phyloP scores from a whole-genome alignment of 768 basidiomycete species.

The Podaxis mareebaensis region DNA sequence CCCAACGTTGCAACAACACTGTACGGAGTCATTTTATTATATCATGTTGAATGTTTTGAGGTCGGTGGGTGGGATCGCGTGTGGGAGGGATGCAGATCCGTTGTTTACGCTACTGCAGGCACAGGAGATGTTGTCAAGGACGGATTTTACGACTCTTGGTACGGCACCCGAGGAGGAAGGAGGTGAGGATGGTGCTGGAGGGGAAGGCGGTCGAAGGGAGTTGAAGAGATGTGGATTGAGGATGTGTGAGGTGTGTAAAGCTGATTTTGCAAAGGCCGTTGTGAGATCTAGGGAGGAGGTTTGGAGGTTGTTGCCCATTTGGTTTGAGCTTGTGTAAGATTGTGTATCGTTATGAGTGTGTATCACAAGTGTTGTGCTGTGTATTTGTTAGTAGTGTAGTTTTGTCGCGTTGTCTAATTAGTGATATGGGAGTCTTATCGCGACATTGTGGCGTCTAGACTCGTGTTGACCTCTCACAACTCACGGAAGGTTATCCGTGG shows the following conservation, averaged over 20 bases:
- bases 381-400: background rate
- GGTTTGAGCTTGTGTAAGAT: slow-evolving; percentile 52
- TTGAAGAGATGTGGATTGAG: slow-evolving; percentile 31
- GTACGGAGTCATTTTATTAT: slow-evolving; percentile 73
- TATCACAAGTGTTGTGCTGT: background rate
- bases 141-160: slow-evolving; percentile 69
- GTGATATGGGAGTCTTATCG: background rate
- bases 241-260: slow-evolving; percentile 32
- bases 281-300: slow-evolving; percentile 56
- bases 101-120: slow-evolving; percentile 69
- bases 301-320: slow-evolving; percentile 60
- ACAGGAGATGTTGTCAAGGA: slow-evolving; percentile 69
- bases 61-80: slow-evolving; percentile 68
- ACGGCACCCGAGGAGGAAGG: slow-evolving; percentile 28
- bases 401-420: background rate
- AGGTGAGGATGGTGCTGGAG: background rate
- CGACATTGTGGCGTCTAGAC: background rate
- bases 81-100: slow-evolving; percentile 74
- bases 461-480: background rate
- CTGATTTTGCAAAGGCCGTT: slow-evolving; percentile 50
- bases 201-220: slow-evolving; percentile 33
- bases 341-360: background rate
- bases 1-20: slow-evolving; percentile 37
- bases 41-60: slow-evolving; percentile 74
- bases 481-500: background rate